Percentiles rank a stretch among this genome's conserved stretches.
Conservation (phyloP, 768 basidiomycete species). For the Boletus fagicola region DNA sequence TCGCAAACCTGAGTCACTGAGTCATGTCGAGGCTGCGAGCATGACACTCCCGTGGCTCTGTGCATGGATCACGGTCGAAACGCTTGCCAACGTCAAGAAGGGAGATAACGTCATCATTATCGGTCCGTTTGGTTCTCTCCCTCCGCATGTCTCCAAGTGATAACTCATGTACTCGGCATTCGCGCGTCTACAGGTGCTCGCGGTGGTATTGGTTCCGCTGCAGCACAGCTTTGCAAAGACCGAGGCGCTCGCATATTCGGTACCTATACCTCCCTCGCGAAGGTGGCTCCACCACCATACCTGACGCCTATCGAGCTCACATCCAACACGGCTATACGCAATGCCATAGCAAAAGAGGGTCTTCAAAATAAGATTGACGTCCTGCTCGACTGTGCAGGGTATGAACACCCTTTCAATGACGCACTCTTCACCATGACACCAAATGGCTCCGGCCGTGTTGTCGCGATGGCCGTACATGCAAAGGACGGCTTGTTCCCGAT, state of each 20-base stretch:
- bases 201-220: slow-evolving; percentile 36
- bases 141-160: too few species aligned
- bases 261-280: slow-evolving; percentile 33
- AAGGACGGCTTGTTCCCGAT: slow-evolving; percentile 32
- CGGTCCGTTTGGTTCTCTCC: slow-evolving; percentile 11
- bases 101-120: slow-evolving; percentile 36
- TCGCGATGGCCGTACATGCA: slow-evolving; percentile 36
- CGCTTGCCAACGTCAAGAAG: slow-evolving; percentile 32
- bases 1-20: slow-evolving; percentile 29
- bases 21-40: slow-evolving; percentile 30
- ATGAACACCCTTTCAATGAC: slow-evolving; percentile 34
- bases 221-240: slow-evolving; percentile 33
- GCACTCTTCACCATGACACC: slow-evolving; percentile 35
- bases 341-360: slow-evolving; percentile 25
- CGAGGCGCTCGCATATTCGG: slow-evolving; percentile 35
- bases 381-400: slow-evolving; percentile 35
- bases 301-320: slow-evolving; percentile 34
- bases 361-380: slow-evolving; percentile 34
- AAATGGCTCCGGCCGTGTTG: slow-evolving; percentile 32
- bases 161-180: not conserved
- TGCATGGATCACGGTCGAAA: slow-evolving; percentile 38
- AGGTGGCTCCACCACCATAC: slow-evolving; percentile 24
- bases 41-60: slow-evolving; percentile 37
- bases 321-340: slow-evolving; percentile 32
- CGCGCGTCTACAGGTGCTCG: slow-evolving; percentile 27